phyloP scores from a whole-genome alignment of 495 filamentous ascomycete genomes.

The Bombardia bombarda region DNA sequence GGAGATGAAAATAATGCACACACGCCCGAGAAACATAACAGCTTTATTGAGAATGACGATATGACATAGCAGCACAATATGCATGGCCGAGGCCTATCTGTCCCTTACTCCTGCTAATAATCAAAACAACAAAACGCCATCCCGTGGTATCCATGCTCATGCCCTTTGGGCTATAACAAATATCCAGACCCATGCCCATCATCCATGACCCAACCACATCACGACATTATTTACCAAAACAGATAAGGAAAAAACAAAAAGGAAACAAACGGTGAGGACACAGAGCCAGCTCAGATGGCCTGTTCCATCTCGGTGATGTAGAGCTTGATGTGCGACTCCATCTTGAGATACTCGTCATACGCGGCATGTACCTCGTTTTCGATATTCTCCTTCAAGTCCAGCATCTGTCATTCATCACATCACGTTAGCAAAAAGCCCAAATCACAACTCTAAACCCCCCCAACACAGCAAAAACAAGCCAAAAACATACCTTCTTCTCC shows the following conservation, averaged over 20 bases:
- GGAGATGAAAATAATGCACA: neutral
- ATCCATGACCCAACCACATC: conserved; percentile 8
- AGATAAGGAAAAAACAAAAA: neutral
- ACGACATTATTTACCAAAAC: conserved; percentile 5
- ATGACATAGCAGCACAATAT: too few relatives aligned
- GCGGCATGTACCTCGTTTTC: conserved; percentile 84
- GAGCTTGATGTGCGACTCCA: conserved; percentile 92
- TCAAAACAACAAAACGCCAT: conserved; percentile 19
- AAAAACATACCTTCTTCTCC: conserved; percentile 80
- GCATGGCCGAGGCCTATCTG: too few relatives aligned
- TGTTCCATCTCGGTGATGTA: conserved; percentile 99
- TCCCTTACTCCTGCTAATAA: too few relatives aligned
- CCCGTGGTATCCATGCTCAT: conserved; percentile 13
- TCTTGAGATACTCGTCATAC: conserved; percentile 87
- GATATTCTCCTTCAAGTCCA: conserved; percentile 91
- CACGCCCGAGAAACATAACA: neutral
- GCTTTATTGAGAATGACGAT: neutral
- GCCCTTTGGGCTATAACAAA: conserved; percentile 4
- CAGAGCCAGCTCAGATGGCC: conserved; percentile 46
- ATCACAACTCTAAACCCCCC: too few relatives aligned
- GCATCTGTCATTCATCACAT: conserved; percentile 63
- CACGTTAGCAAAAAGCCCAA: conserved; percentile 25
- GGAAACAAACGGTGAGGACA: conserved; percentile 6
- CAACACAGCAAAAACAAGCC: conserved; percentile 5
- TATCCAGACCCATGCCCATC: neutral